Base-by-base conservation (phyloP, 2,329 filamentous ascomycete species). In the Stachybotrys echinatus region DNA sequence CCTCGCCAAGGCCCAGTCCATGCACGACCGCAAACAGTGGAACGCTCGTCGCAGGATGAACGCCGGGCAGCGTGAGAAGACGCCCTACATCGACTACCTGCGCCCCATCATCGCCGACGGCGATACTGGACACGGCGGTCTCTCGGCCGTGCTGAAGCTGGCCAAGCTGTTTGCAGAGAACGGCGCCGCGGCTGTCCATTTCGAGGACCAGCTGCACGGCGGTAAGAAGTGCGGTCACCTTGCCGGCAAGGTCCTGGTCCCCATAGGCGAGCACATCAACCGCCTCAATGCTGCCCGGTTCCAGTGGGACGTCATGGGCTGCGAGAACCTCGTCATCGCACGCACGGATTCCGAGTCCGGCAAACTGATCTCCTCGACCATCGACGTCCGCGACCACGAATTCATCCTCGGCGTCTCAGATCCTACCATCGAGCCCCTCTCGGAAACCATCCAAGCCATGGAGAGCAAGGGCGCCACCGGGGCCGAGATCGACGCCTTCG, bases 141-240 rank as follows among this genome's bases (percentile, higher is more conserved):
- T 97, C 37, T 92, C 90, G 2, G 89, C 94, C 1, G 92, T 99
- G 3, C 78, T 97, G 56, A 99, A 99, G 75, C 81, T 99, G 19
- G 92, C 94, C 39, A 99, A 97, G 74, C 82, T 97, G 7, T 99
- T 99, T 61, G 94, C 94, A 18, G 94, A 99, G 72, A 95, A 95
- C 59, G 94, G 94, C 48, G 94, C 94, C 1, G 94, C 94, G 0
- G 94, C 88, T 8, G 94, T 99, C 2, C 94, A 99, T 69, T 96
- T 99, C 54, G 94, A 99, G 70, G 94, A 99, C 65, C 94, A 99
- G 72, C 81, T 97, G 44, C 94, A 97, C 65, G 94, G 94, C 42
- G 94, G 94, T 53, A 99, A 99, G 77, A 99, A 97, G 73, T 99
- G 94, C 65, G 94, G 94, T 17, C 94, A 99, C 71, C 75, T 97